Evolutionary conservation across 768 basidiomycete genomes (phyloP).

Genomic region (Exsudoporus frostii): DNA sequence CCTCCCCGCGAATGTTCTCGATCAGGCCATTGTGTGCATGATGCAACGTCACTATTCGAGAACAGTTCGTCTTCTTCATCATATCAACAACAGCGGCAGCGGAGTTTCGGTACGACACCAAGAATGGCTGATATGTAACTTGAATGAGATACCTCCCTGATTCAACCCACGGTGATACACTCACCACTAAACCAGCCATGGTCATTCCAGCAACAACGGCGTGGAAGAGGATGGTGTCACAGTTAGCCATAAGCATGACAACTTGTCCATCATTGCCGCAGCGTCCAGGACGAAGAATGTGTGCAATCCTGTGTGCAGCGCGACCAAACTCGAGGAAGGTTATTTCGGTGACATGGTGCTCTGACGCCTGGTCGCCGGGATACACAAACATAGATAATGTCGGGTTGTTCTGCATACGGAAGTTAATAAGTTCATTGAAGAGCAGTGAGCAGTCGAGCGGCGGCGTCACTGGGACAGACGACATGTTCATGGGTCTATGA

Average conservation of each 20-base stretch:
- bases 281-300: conserved; percentile 13
- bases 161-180: conserved; percentile 27
- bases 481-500: not conserved
- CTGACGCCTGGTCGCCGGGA: conserved; percentile 8
- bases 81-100: conserved; percentile 4
- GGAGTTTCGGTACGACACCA: conserved; percentile 25
- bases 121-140: conserved; percentile 22
- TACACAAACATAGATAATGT: conserved; percentile 13
- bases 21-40: conserved; percentile 13
- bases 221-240: conserved; percentile 22
- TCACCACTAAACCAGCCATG: conserved; percentile 29
- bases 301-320: conserved; percentile 31
- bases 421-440: conserved; percentile 17
- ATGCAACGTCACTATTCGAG: conserved; percentile 8
- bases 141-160: conserved; percentile 22
- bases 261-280: conserved; percentile 22
- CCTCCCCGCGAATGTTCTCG: conserved; percentile 1
- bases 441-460: conserved; percentile 15
- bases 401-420: conserved; percentile 15
- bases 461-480: conserved; percentile 5
- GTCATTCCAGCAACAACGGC: conserved; percentile 19
- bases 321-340: conserved; percentile 13
- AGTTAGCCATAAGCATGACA: conserved; percentile 30
- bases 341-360: conserved; percentile 9
- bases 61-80: conserved; percentile 9